Evolutionary conservation across 805 yeast species (phyloP).

Genomic region (Cyberlindnera galapagoensis): DNA sequence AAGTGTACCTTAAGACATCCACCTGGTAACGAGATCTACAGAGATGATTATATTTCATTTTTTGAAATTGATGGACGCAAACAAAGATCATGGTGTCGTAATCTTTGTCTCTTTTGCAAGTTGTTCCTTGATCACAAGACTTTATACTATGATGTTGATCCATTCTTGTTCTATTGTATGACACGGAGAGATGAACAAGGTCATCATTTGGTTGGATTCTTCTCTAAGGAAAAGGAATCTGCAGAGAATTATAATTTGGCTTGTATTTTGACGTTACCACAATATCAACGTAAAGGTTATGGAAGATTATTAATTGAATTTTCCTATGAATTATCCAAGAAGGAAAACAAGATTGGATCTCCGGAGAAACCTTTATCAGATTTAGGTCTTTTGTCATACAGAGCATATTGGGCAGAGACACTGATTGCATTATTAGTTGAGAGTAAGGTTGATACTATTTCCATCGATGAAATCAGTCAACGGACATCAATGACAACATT

Average conservation of each 20-base stretch:
- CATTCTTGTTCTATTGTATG: slow-evolving; percentile 94
- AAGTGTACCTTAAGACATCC: slow-evolving; percentile 92
- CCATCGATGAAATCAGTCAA: slow-evolving; percentile 86
- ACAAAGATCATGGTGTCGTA: slow-evolving; percentile 96
- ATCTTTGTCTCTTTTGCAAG: slow-evolving; percentile 83
- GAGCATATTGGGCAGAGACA: slow-evolving; percentile 96
- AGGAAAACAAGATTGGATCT: slow-evolving; percentile 87
- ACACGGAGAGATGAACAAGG: slow-evolving; percentile 84
- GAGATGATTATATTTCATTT: slow-evolving; percentile 88
- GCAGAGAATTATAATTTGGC: slow-evolving; percentile 96
- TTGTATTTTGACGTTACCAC: slow-evolving; percentile 92
- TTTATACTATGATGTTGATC: slow-evolving; percentile 95
- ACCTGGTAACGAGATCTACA: slow-evolving; percentile 95
- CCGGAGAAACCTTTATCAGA: slow-evolving; percentile 98
- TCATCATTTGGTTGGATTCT: slow-evolving; percentile 93
- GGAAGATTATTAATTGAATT: slow-evolving; percentile 90
- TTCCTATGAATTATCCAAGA: slow-evolving; percentile 83
- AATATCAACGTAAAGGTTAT: slow-evolving; percentile 91
- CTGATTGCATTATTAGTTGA: slow-evolving; percentile 62
- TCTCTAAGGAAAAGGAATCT: slow-evolving; percentile 94
- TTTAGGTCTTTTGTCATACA: slow-evolving; percentile 84
- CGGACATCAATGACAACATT: slow-evolving; percentile 93
- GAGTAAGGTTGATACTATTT: slow-evolving; percentile 48
- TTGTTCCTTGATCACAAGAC: slow-evolving; percentile 94
- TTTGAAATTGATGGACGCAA: slow-evolving; percentile 96